Conservation (phyloP, 768 basidiomycete species). For the Phaffia tasmanica region DNA sequence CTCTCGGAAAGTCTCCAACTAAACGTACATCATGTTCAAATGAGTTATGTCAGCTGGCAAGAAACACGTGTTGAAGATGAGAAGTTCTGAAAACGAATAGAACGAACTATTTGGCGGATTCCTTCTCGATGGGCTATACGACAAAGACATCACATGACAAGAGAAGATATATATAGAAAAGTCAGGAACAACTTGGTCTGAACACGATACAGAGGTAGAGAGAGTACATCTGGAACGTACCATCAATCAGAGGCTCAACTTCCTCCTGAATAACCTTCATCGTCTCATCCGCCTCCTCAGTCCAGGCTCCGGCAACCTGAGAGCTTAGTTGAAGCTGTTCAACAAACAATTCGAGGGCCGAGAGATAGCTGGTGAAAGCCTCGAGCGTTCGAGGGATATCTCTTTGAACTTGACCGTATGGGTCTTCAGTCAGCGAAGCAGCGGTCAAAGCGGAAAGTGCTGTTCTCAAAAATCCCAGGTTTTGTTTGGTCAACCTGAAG, state of each 20-base stretch:
- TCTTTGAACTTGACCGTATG: constrained; percentile 25
- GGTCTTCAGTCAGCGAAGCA: constrained; percentile 24
- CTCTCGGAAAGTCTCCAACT: constrained; percentile 14
- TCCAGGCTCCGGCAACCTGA: neutral
- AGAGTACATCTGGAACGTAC: neutral
- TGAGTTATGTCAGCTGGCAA: no score
- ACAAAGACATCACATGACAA: neutral
- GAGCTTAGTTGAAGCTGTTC: neutral
- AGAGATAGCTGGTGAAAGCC: constrained; percentile 17
- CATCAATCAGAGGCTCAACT: constrained; percentile 16
- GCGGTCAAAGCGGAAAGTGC: constrained; percentile 19
- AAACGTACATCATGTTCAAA: no score
- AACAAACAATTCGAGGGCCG: constrained; percentile 7
- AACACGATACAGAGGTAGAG: neutral
- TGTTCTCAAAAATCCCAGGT: neutral
- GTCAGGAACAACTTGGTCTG: neutral
- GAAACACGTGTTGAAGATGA: no score
- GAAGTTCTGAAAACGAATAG: no score
- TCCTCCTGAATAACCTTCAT: constrained; percentile 14
- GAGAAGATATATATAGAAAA: neutral
- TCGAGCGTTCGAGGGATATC: constrained; percentile 24
- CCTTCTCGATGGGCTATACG: constrained; percentile 6
- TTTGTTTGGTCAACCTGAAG: neutral
- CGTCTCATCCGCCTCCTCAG: constrained; percentile 9
- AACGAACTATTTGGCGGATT: constrained; percentile 11